Base-by-base conservation (phyloP, 2,329 filamentous ascomycete species). In the Botrytis fragariae region DNA sequence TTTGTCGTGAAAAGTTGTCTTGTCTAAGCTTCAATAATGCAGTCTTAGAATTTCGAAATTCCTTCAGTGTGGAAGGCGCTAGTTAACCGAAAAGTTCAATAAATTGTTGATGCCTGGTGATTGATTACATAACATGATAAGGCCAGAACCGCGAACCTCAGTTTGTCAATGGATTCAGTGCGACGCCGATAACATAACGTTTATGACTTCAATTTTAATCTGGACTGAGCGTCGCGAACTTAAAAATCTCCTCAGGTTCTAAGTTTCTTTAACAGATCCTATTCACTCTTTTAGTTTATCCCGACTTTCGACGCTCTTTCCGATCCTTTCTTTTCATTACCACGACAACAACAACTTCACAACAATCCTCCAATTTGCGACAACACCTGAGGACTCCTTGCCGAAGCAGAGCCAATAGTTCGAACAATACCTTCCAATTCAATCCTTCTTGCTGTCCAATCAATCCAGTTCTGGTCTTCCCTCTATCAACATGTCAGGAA, bases 401-500 rank as follows among this genome's bases (percentile, higher is more conserved):
- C 60, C 64, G 60, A 42, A 44, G 29, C 59, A 54, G 22, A 45
- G 57, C 44, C 35, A 62, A 71, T 37, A 71, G 6, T 69, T 44
- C 35, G 10, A 57, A 18, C n/a, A 42, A 37, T 42, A 6, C 42
- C 62, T 60, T 39, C 18, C 22, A 62, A n/a, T 32, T 29, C 25
- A 14, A 44, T 25, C 1, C 35, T 35, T 35, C 42, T 72, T 48
- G 25, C 64, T 45, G 64, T 64, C 54, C n/a, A 42, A 64, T 29
- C 32, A 35, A 25, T 20, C 51, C 18, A 25, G 5, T 8, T 51
- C 42, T 37, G 22, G 29, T 18, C 29, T 42, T 48, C 25, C 59
- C 57, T 18, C 20, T 7, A 10, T 64, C 75, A 76, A 74, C 14
- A 81, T 80, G 79, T 76, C 73, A n/a, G 71, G 77, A 20, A 72